phyloP scores from a whole-genome alignment of 768 basidiomycete species.

The Pleurotus giganteus region DNA sequence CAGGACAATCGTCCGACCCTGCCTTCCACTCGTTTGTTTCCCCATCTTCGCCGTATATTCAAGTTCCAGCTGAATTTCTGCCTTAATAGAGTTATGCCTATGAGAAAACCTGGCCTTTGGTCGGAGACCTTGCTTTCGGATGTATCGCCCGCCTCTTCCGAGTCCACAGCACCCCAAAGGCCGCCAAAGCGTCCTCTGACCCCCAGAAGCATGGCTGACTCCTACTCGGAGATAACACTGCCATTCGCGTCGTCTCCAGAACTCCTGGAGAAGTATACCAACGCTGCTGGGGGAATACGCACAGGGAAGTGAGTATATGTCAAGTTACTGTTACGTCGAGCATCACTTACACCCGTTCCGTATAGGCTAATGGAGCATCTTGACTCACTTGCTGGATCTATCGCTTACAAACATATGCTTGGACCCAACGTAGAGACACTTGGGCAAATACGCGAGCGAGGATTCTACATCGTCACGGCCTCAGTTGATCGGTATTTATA shows the following conservation, averaged over 20 bases:
- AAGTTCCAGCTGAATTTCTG: not conserved
- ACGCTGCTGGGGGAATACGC: conserved; percentile 68
- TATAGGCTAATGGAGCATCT: conserved; percentile 72
- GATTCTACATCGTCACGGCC: conserved; percentile 83
- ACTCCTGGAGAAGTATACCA: conserved; percentile 67
- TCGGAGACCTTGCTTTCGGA: conserved; percentile 52
- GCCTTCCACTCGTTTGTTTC: conserved; percentile 46
- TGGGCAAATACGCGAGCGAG: conserved; percentile 55
- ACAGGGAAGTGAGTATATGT: conserved; percentile 52
- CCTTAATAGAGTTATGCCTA: conserved; percentile 48
- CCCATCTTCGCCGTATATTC: not conserved
- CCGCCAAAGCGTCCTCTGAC: conserved; percentile 25
- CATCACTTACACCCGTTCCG: not conserved
- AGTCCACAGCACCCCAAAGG: conserved; percentile 7
- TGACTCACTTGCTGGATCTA: conserved; percentile 82
- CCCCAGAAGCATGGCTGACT: conserved; percentile 66
- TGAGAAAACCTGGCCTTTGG: conserved; percentile 54
- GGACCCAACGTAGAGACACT: conserved; percentile 58
- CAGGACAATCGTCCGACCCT: conserved; percentile 53
- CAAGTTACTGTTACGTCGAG: not conserved
- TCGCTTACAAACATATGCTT: conserved; percentile 81
- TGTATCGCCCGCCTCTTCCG: conserved; percentile 12
- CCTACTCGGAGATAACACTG: conserved; percentile 63
- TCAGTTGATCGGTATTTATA: conserved; percentile 67
- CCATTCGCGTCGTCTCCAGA: conserved; percentile 60